These are phyloP conservation scores for Mycena chlorophos DNA, from an alignment of 768 basidiomycete species.

Conservation along the genomic window DNA sequence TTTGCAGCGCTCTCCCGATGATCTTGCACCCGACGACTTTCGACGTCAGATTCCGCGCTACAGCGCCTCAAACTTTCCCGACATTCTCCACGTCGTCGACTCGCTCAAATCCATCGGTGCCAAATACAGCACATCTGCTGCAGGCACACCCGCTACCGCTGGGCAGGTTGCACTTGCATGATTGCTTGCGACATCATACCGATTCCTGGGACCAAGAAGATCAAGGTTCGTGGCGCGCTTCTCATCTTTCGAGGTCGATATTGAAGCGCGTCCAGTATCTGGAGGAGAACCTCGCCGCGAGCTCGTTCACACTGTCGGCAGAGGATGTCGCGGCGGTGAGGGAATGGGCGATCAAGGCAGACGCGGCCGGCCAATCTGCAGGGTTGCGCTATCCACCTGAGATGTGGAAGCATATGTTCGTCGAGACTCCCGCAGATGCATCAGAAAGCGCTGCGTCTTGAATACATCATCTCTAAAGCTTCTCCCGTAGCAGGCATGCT, in stretches of 20 bases:
- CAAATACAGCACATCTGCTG: slow-evolving; percentile 30
- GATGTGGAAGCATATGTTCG: too few relatives aligned
- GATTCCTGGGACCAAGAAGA: slow-evolving; percentile 47
- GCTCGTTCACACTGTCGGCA: background rate
- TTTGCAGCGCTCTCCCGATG: slow-evolving; percentile 38
- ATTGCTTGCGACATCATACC: slow-evolving; percentile 50
- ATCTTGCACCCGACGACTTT: slow-evolving; percentile 43
- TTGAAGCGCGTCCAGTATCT: background rate
- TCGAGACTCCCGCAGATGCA: too few relatives aligned
- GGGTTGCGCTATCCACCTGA: too few relatives aligned
- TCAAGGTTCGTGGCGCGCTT: background rate
- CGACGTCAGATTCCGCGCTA: slow-evolving; percentile 38
- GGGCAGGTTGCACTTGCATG: slow-evolving; percentile 53
- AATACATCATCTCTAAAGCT: too few relatives aligned
- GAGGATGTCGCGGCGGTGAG: background rate
- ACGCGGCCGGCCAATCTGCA: too few relatives aligned
- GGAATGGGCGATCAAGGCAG: background rate
- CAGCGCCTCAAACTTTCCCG: slow-evolving; percentile 47
- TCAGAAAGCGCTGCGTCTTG: too few relatives aligned
- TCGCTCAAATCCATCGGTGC: slow-evolving; percentile 37
- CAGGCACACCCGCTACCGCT: slow-evolving; percentile 34
- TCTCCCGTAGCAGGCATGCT: too few relatives aligned
- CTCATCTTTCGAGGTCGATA: background rate
- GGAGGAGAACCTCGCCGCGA: background rate
- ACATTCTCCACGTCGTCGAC: slow-evolving; percentile 42